A percentile compares a stretch with the other conserved stretches of the same genome.
Evolutionary conservation across 345 rosid genomes (phyloP).

Genomic region (Fremontodendron californicum): DNA sequence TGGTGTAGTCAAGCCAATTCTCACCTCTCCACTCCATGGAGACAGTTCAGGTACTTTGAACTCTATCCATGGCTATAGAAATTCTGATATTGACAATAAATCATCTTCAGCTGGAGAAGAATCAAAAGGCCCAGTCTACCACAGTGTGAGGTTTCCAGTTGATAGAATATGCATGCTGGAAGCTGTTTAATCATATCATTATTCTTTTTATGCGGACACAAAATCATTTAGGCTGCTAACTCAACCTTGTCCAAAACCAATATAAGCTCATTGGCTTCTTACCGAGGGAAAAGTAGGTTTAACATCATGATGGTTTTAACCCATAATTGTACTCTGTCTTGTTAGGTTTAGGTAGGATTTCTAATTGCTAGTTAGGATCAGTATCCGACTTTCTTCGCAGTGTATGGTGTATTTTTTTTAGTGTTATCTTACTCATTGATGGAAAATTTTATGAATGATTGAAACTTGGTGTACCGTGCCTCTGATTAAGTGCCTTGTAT

Average conservation of each 20-base stretch:
- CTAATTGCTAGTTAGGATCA: slow-evolving; percentile 24
- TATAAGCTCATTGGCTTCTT: slow-evolving; percentile 19
- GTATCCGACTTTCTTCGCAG: slow-evolving; percentile 13
- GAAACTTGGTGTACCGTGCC: slow-evolving; percentile 22
- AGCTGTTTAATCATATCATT: slow-evolving; percentile 15
- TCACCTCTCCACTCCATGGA: slow-evolving; percentile 31
- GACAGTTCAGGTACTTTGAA: slow-evolving; percentile 36
- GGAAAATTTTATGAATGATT: slow-evolving; percentile 21
- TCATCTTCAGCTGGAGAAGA: slow-evolving; percentile 43
- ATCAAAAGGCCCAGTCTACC: slow-evolving; percentile 51
- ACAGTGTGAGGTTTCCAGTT: slow-evolving; percentile 49
- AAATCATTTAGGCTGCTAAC: slow-evolving; percentile 15
- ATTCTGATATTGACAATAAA: slow-evolving; percentile 35
- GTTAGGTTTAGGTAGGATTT: slow-evolving; percentile 32
- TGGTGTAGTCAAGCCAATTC: slow-evolving; percentile 43
- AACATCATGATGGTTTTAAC: slow-evolving; percentile 7
- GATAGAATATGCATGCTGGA: slow-evolving; percentile 17
- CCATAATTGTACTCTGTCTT: slow-evolving; percentile 19
- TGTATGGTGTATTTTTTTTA: slow-evolving; percentile 20
- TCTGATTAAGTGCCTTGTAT: slow-evolving; percentile 22
- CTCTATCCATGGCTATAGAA: slow-evolving; percentile 34
- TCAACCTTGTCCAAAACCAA: slow-evolving; percentile 13
- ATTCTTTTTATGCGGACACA: slow-evolving; percentile 17
- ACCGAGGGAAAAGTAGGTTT: slow-evolving; percentile 21
- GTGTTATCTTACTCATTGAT: slow-evolving; percentile 17